A percentile compares a stretch with the other conserved stretches of the same genome.
Evolutionary conservation across 106 monocot species (phyloP).

Genomic region (Alisma plantagoaquatica): DNA sequence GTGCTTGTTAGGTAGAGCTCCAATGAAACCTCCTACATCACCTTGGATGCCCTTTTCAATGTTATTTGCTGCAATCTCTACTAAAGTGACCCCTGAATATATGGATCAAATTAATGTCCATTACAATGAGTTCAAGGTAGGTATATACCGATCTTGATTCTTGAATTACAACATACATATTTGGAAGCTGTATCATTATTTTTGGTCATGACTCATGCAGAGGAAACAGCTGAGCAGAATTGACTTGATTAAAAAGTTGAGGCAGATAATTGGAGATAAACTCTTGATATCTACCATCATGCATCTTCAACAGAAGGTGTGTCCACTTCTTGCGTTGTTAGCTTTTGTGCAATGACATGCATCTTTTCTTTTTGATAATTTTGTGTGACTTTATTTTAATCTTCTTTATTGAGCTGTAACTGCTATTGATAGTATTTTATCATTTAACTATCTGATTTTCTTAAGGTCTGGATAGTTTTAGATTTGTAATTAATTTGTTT

Average conservation of each 20-base stretch:
- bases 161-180: neutral
- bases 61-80: slow-evolving; percentile 15
- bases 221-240: slow-evolving; percentile 50
- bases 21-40: neutral
- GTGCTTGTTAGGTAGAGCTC: neutral
- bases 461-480: too few species aligned
- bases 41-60: slow-evolving; percentile 9
- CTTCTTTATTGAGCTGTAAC: too few species aligned
- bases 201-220: slow-evolving; percentile 16
- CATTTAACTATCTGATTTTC: too few species aligned
- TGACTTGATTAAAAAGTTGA: slow-evolving; percentile 76
- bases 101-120: slow-evolving; percentile 5
- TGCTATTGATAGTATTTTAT: too few species aligned
- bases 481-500: too few species aligned
- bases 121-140: slow-evolving; percentile 10
- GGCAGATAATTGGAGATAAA: slow-evolving; percentile 73
- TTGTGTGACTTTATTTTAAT: too few species aligned
- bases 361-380: too few species aligned
- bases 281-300: slow-evolving; percentile 77
- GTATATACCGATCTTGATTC: neutral
- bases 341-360: too few species aligned
- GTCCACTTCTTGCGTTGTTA: too few species aligned
- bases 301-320: slow-evolving; percentile 84
- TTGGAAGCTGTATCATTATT: too few species aligned
- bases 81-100: slow-evolving; percentile 6